These are phyloP conservation scores for Trichoderma parareesei DNA, from an alignment of 495 filamentous ascomycete genomes.

Conservation along the genomic window DNA sequence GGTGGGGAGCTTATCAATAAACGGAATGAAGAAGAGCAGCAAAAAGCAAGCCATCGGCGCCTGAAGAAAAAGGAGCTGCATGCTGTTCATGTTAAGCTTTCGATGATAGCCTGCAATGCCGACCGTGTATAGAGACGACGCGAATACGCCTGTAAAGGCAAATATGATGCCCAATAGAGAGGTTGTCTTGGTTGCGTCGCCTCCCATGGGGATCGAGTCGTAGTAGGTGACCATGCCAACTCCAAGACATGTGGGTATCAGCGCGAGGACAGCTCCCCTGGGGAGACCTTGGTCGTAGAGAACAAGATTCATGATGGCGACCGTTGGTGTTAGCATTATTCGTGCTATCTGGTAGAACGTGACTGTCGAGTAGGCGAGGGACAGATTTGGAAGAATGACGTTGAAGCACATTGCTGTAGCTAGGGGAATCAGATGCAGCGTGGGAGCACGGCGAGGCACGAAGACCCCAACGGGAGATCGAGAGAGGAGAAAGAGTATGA, in stretches of 20 bases:
- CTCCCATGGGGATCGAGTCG: constrained; percentile 48
- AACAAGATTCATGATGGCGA: constrained; percentile 57
- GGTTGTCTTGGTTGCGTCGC: constrained; percentile 42
- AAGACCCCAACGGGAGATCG: constrained; percentile 55
- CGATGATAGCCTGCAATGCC: constrained; percentile 61
- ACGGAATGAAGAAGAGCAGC: constrained; percentile 58
- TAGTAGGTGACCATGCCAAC: constrained; percentile 66
- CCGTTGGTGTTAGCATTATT: constrained; percentile 61
- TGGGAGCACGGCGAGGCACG: constrained; percentile 42
- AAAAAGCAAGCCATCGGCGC: constrained; percentile 55
- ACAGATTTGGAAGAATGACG: constrained; percentile 68
- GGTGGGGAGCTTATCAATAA: constrained; percentile 53
- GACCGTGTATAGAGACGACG: constrained; percentile 61
- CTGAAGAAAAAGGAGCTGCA: constrained; percentile 68
- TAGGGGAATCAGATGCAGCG: constrained; percentile 55
- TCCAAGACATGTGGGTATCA: constrained; percentile 58
- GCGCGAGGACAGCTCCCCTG: constrained; percentile 41
- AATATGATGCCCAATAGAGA: constrained; percentile 52
- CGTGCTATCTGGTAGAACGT: constrained; percentile 71
- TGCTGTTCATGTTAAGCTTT: constrained; percentile 57
- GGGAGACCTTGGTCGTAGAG: constrained; percentile 56
- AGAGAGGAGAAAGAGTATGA: constrained; percentile 57
- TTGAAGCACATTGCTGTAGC: constrained; percentile 61
- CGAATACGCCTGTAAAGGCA: constrained; percentile 54
- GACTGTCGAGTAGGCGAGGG: constrained; percentile 60